Percentiles rank a stretch among this genome's conserved stretches.
These are phyloP conservation scores for Saccharomycopsis sp. DNA, from an alignment of 805 yeast species.

Conservation along the genomic window DNA sequence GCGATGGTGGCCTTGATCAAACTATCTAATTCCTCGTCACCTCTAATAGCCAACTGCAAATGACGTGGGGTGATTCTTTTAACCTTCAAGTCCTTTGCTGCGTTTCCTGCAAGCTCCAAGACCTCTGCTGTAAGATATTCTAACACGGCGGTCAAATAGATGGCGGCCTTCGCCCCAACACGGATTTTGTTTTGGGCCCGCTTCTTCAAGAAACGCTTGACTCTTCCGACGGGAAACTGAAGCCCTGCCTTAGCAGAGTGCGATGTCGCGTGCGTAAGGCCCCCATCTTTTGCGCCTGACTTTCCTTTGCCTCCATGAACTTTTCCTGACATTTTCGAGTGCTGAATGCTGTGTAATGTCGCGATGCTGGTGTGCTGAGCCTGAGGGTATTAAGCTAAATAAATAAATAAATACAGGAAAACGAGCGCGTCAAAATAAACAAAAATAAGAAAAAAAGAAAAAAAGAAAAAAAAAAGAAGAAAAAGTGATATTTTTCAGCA, in stretches of 20 bases:
- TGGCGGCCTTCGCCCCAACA: constrained; percentile 87
- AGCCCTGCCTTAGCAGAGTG: constrained; percentile 92
- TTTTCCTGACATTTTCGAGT: constrained; percentile 78
- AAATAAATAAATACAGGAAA: constrained; percentile 1
- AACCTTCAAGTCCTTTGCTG: constrained; percentile 91
- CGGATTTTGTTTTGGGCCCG: constrained; percentile 80
- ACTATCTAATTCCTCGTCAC: constrained; percentile 95
- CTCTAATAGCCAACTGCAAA: constrained; percentile 92
- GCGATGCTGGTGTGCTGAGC: not conserved
- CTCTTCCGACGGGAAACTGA: constrained; percentile 98
- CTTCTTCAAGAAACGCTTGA: constrained; percentile 89
- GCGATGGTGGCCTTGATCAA: constrained; percentile 94
- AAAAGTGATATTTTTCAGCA: not conserved
- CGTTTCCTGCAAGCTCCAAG: constrained; percentile 95
- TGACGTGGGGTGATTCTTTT: constrained; percentile 98
- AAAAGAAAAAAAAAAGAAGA: not conserved
- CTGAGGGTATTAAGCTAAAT: constrained; percentile 1
- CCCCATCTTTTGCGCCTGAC: constrained; percentile 72
- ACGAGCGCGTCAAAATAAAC: not conserved
- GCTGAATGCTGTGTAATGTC: not conserved
- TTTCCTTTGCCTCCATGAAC: constrained; percentile 96
- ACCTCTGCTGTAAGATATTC: constrained; percentile 97
- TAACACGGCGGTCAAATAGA: constrained; percentile 89
- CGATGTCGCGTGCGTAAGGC: constrained; percentile 36
- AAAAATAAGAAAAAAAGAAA: not conserved